These are phyloP conservation scores for Cryptococcus sp. DNA, from an alignment of 1,284 basidiomycete genomes.

Conservation along the genomic window DNA sequence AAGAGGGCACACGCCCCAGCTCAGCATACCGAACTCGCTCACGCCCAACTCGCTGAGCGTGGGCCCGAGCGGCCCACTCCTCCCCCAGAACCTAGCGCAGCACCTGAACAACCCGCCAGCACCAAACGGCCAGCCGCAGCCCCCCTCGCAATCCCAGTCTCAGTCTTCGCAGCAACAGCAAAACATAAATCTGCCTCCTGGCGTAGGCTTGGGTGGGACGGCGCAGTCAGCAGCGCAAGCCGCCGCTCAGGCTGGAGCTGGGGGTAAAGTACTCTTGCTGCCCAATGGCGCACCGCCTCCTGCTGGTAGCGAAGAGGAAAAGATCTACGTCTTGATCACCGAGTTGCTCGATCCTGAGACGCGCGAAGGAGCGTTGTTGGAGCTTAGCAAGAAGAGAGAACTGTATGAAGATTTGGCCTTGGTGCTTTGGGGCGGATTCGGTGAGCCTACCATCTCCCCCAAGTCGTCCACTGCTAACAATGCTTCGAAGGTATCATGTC, in stretches of 20 bases:
- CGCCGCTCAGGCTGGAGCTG: constrained; percentile 6
- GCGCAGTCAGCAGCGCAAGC: neutral
- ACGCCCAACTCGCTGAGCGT: neutral
- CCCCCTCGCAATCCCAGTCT: constrained; percentile 13
- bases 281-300: constrained; percentile 49
- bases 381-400: constrained; percentile 98
- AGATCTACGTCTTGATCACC: constrained; percentile 59
- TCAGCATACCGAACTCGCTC: constrained; percentile 5
- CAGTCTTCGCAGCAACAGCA: constrained; percentile 7
- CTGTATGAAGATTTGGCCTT: constrained; percentile 98
- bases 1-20: constrained; percentile 8
- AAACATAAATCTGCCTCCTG: constrained; percentile 7
- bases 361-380: constrained; percentile 85
- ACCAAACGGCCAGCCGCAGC: constrained; percentile 33
- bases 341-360: constrained; percentile 60
- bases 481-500: constrained; percentile 87
- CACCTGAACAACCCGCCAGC: constrained; percentile 55
- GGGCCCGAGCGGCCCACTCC: constrained; percentile 32
- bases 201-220: constrained; percentile 8
- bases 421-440: constrained; percentile 98
- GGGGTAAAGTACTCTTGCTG: constrained; percentile 50
- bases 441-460: constrained; percentile 58
- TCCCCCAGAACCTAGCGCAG: constrained; percentile 51
- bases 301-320: constrained; percentile 56
- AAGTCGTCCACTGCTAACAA: neutral